phyloP scores from a whole-genome alignment of 1,139 yeast genomes.

The Meyerozyma athensensis region DNA sequence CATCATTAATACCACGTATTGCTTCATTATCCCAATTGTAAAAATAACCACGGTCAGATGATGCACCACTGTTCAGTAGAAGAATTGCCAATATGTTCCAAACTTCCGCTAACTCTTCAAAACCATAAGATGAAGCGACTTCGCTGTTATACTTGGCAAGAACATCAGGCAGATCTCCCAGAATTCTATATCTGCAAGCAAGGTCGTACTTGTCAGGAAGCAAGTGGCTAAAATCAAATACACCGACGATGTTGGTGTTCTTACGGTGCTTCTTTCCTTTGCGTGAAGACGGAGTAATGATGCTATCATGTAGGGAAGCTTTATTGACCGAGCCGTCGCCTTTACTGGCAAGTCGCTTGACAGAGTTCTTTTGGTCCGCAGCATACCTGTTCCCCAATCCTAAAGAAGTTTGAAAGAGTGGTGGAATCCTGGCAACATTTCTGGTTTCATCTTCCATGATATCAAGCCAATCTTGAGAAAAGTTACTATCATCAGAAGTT shows the following conservation, averaged over 20 bases:
- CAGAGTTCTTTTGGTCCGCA: slow-evolving; percentile 17
- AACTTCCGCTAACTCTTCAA: slow-evolving; percentile 61
- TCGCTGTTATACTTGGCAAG: slow-evolving; percentile 65
- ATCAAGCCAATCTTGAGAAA: slow-evolving; percentile 49
- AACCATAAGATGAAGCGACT: slow-evolving; percentile 66
- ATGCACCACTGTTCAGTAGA: slow-evolving; percentile 26
- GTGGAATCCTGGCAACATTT: slow-evolving; percentile 41
- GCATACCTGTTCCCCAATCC: slow-evolving; percentile 35
- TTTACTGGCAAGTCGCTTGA: slow-evolving; percentile 24
- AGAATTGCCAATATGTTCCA: slow-evolving; percentile 67
- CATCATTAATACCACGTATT: not conserved
- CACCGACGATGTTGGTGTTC: slow-evolving; percentile 51
- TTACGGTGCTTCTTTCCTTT: slow-evolving; percentile 14
- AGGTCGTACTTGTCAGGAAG: slow-evolving; percentile 75
- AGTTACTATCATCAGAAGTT: slow-evolving; percentile 42
- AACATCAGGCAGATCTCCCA: slow-evolving; percentile 62
- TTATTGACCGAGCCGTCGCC: slow-evolving; percentile 23
- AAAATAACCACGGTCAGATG: slow-evolving; percentile 2
- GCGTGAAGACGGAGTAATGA: slow-evolving; percentile 2
- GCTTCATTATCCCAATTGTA: not conserved
- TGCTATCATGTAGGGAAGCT: slow-evolving; percentile 23
- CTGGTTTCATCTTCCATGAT: slow-evolving; percentile 43
- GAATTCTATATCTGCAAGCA: slow-evolving; percentile 69
- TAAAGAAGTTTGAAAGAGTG: slow-evolving; percentile 36
- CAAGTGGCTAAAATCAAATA: slow-evolving; percentile 63